These are phyloP conservation scores for Gossypium longicalyx DNA, from an alignment of 345 rosid species.

Conservation along the genomic window DNA sequence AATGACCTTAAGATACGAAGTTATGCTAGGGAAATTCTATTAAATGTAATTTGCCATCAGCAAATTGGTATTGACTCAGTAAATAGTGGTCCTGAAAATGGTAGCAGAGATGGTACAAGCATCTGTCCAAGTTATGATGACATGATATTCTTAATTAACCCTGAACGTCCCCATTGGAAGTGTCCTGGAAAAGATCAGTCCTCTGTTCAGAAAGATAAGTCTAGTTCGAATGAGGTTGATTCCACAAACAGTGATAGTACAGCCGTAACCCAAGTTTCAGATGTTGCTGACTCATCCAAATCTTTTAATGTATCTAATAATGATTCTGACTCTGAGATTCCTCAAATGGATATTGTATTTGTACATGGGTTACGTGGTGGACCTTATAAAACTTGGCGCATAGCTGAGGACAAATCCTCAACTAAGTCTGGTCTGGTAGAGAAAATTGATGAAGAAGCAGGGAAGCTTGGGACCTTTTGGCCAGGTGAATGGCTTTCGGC, in stretches of 20 bases:
- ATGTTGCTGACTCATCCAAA: conserved; percentile 26
- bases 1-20: conserved; percentile 78
- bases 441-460: conserved; percentile 98
- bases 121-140: conserved; percentile 66
- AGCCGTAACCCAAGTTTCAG: conserved; percentile 23
- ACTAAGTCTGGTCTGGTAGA: conserved; percentile 94
- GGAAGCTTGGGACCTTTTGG: conserved; percentile 95
- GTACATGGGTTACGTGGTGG: conserved; percentile 96
- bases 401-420: conserved; percentile 79
- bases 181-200: conserved; percentile 42
- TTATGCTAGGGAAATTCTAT: conserved; percentile 82
- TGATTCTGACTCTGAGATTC: conserved; percentile 37
- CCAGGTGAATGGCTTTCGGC: conserved; percentile 93
- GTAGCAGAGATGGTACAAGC: conserved; percentile 31
- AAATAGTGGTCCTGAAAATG: conserved; percentile 31
- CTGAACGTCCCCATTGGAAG: conserved; percentile 83
- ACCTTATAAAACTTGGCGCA: conserved; percentile 92
- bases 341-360: conserved; percentile 79
- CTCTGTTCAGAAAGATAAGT: conserved; percentile 21
- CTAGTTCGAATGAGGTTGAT: conserved; percentile 28
- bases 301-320: conserved; percentile 29
- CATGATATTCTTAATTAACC: conserved; percentile 74
- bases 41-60: conserved; percentile 64
- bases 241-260: conserved; percentile 23
- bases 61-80: conserved; percentile 28